Evolutionary conservation across 2,329 filamentous ascomycete genomes (phyloP).

Genomic region (Passalora sequoiae): DNA sequence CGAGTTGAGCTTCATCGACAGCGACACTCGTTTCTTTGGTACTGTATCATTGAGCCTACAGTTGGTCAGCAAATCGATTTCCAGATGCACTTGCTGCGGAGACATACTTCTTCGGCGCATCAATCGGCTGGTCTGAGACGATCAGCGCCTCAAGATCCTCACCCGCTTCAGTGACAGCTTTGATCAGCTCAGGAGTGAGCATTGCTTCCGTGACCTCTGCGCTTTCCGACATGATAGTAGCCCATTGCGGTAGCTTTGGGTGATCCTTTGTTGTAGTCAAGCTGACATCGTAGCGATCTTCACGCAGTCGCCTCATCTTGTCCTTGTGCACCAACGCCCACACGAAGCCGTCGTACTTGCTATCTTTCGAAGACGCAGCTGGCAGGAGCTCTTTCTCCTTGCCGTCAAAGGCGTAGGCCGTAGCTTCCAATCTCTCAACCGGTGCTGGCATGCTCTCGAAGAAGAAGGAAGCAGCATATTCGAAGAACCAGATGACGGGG

Average conservation of each 20-base stretch:
- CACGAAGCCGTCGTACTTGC: slow-evolving; percentile 80
- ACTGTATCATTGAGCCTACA: slow-evolving; percentile 72
- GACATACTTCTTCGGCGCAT: slow-evolving; percentile 76
- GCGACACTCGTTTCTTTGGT: slow-evolving; percentile 79
- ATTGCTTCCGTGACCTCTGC: slow-evolving; percentile 87
- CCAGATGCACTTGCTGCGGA: background rate
- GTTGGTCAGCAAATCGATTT: slow-evolving; percentile 5
- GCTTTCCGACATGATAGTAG: slow-evolving; percentile 93
- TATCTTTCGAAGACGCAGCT: slow-evolving; percentile 52
- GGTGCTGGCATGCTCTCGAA: slow-evolving; percentile 69
- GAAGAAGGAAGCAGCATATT: slow-evolving; percentile 67
- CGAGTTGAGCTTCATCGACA: slow-evolving; percentile 65
- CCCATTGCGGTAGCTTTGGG: slow-evolving; percentile 80
- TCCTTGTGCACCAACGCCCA: slow-evolving; percentile 96
- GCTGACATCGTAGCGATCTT: slow-evolving; percentile 90
- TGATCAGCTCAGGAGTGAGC: slow-evolving; percentile 79
- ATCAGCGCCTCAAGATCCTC: slow-evolving; percentile 81
- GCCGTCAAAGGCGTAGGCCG: slow-evolving; percentile 85
- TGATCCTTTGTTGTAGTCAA: slow-evolving; percentile 91
- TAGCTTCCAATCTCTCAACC: slow-evolving; percentile 68
- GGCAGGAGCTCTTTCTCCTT: slow-evolving; percentile 75
- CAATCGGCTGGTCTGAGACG: slow-evolving; percentile 79
- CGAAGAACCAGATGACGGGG: slow-evolving; percentile 62
- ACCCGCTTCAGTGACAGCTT: slow-evolving; percentile 72
- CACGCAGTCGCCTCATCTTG: slow-evolving; percentile 79